Evolutionary conservation across 2,329 filamentous ascomycete genomes (phyloP), one percentile per base, ranked within the genome.

Genomic region (Hymenoscyphus salicellus): DNA sequence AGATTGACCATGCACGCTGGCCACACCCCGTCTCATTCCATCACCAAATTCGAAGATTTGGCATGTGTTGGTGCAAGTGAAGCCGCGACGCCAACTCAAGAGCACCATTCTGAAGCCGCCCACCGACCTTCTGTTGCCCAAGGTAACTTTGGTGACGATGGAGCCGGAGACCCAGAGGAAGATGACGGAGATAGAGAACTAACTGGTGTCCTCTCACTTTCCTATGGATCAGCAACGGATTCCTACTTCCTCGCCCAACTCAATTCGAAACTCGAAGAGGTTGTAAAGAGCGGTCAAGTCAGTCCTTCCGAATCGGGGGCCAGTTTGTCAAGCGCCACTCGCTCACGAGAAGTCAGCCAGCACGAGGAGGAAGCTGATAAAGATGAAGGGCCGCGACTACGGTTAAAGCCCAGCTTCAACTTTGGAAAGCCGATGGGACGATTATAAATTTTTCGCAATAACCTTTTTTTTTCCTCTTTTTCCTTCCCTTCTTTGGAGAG

Each of bases 1-100:
- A 79, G 86, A 55, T 80, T 87, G 49, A 86, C 81, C 0, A 84
- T 88, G 81, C 82, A 88, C 73, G 86, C 86, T 23, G 86, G 86
- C 0, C 86, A 88, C 73, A 88, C 86, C 1, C 86, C 86, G 6
- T 87, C 81, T 60, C 85, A 87, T 72, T 79, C 78, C 2, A 73
- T 79, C 26, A 86, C 84, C 0, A 76, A 86, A 11, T 85, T 85
- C 4, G 74, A 81, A 1, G 75, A 85, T 17, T 46, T 72, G 20
- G 66, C 28, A 32, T 28, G 55, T 56, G 30, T 33, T 33, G 14
- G 14, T 5, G 55, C 26, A 33, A 30, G 30, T 52, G 74, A 71
- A 1, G 62, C 66, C 52, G 69, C 69, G 8, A 74, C 74, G 8
- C 74, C 74, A 4, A 74, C 67, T 20, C 72, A 72, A 60, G 65